These are phyloP conservation scores for Leucocoprinus leucothites DNA, from an alignment of 768 basidiomycete genomes.

Conservation along the genomic window DNA sequence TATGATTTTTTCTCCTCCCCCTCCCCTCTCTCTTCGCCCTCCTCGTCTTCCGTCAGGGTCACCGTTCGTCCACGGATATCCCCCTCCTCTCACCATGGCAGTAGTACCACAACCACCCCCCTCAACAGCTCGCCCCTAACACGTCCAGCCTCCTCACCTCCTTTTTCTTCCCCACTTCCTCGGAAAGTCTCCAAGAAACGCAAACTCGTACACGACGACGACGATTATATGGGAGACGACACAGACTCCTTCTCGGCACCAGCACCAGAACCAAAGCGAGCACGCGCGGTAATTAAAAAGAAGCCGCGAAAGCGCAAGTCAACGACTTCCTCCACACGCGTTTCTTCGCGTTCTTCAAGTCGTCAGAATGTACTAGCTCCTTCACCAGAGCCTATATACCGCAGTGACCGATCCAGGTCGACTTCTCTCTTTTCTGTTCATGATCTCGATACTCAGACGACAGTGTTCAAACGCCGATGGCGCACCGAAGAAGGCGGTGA, in stretches of 20 bases:
- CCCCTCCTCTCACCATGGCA: neutral
- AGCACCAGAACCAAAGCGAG: constrained; percentile 39
- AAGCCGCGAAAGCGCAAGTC: constrained; percentile 32
- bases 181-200: constrained; percentile 32
- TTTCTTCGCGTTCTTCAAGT: constrained; percentile 42
- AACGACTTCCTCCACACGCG: constrained; percentile 37
- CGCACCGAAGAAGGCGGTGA: constrained; percentile 46
- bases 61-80: constrained; percentile 9
- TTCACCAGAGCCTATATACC: constrained; percentile 56
- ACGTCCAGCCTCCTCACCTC: constrained; percentile 17
- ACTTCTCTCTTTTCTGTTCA: constrained; percentile 47
- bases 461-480: constrained; percentile 46
- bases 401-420: constrained; percentile 62
- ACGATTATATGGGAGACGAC: neutral
- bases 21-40: constrained; percentile 17
- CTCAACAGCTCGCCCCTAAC: constrained; percentile 15
- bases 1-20: constrained; percentile 15
- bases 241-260: constrained; percentile 25
- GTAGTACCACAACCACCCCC: constrained; percentile 1
- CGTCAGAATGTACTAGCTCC: constrained; percentile 36
- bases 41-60: constrained; percentile 14
- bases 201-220: constrained; percentile 24
- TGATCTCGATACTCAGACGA: constrained; percentile 26
- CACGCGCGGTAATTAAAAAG: constrained; percentile 27
- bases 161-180: constrained; percentile 25